Evolutionary conservation across 2,329 filamentous ascomycete species (phyloP), one percentile per base, ranked within the genome.

Genomic region (Penicillium vulpinum): DNA sequence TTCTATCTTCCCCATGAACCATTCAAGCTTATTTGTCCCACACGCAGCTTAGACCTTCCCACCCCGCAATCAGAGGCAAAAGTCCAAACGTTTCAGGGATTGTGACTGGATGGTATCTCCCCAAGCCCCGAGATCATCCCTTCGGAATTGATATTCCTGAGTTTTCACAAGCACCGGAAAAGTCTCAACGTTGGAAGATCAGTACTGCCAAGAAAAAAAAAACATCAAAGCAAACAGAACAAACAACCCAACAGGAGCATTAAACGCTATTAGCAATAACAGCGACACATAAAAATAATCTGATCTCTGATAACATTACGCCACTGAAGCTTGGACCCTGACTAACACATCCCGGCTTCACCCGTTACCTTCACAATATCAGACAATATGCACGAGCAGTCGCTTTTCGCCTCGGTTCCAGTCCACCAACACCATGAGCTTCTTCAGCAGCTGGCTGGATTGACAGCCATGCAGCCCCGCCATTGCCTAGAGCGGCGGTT

Each of bases 401-500:
- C 85, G 46, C 79, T 88, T 44, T 86, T 83, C 73, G 84, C 82
- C 65, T 81, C 84, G 66, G 78, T 88, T 54, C 79, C 84, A 10
- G 70, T 74, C 33, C 72, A 79, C 38, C 83, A 85, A 66, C 83
- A 86, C 75, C 76, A 82, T 67, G 84, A 85, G 70, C 78, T 86
- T 18, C 75, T 87, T 52, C 82, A 84, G 67, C 83, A 88, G 64
- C 77, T 88, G 45, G 81, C 84, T 38, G 85, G 85, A 51, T 73
- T 86, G 54, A 81, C 84, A 48, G 83, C 81, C 64, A 84, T 85
- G 79, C 85, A 86, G 67, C 85, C 85, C 38, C 77, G 78, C 64
- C 75, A 77, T 56, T 71, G 80, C 50, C 68, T 81, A 48, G 81
- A 86, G 69, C 80, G 84, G 56, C 80, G 81, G 68, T 72, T 86